A percentile compares a stretch with the other conserved stretches of the same genome.
Conservation (phyloP, 1,284 basidiomycete genomes). For the Austroboletus niveus region DNA sequence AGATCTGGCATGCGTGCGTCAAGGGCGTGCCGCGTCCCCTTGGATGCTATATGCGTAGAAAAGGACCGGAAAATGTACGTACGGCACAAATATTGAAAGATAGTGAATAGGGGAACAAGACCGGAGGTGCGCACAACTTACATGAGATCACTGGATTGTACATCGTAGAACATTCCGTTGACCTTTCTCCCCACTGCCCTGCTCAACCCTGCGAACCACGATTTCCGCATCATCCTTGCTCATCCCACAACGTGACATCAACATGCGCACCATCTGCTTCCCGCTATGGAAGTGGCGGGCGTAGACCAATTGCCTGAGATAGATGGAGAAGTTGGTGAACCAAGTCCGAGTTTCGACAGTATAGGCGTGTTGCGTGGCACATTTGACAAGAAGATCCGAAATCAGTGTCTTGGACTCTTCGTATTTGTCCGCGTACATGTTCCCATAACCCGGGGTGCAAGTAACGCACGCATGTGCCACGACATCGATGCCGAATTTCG, state of each 20-base stretch:
- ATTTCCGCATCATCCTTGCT: slow-evolving; percentile 21
- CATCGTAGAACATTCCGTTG: slow-evolving; percentile 12
- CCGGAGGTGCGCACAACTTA: slow-evolving; percentile 5
- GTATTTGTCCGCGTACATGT: slow-evolving; percentile 31
- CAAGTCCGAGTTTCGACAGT: slow-evolving; percentile 25
- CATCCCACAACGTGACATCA: slow-evolving; percentile 29
- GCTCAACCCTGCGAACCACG: slow-evolving; percentile 21
- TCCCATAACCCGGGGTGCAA: slow-evolving; percentile 24
- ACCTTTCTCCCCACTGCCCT: background rate
- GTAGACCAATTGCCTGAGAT: slow-evolving; percentile 25
- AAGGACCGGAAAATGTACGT: background rate
- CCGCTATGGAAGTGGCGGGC: slow-evolving; percentile 18
- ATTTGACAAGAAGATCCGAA: slow-evolving; percentile 24
- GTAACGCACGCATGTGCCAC: slow-evolving; percentile 29
- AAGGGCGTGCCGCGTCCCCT: background rate
- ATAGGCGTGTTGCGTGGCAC: slow-evolving; percentile 20
- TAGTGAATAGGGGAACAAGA: slow-evolving; percentile 9
- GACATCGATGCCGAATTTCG: slow-evolving; percentile 24
- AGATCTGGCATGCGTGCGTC: background rate
- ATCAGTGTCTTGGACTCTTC: slow-evolving; percentile 28
- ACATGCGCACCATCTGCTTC: slow-evolving; percentile 27
- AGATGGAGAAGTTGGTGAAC: slow-evolving; percentile 25
- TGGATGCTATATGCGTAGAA: background rate
- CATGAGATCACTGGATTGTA: slow-evolving; percentile 19
- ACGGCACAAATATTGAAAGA: background rate